phyloP scores from a whole-genome alignment of 768 basidiomycete genomes.

The Lyophyllum atratum region DNA sequence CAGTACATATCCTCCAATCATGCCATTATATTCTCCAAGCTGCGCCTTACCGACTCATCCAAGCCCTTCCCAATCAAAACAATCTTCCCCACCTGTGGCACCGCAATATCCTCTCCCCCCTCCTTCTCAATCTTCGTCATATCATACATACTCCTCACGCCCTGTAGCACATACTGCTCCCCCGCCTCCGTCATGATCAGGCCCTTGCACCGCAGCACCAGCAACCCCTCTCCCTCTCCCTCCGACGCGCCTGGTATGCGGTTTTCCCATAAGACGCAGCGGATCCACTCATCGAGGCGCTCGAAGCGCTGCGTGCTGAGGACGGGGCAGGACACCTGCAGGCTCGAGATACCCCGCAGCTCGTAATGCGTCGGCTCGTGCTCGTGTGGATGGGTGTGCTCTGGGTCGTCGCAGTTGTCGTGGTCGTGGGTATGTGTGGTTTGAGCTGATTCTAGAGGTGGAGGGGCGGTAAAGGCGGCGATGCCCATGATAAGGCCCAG shows the following conservation, averaged over 20 bases:
- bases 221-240: slow-evolving; percentile 34
- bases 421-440: slow-evolving; percentile 27
- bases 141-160: slow-evolving; percentile 91
- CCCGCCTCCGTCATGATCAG: slow-evolving; percentile 60
- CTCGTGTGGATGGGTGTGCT: not conserved
- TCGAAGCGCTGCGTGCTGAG: slow-evolving; percentile 50
- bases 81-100: slow-evolving; percentile 72
- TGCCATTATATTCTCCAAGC: slow-evolving; percentile 39
- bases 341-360: slow-evolving; percentile 79
- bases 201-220: slow-evolving; percentile 88
- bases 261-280: slow-evolving; percentile 80
- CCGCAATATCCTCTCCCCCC: slow-evolving; percentile 41
- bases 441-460: slow-evolving; percentile 19
- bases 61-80: slow-evolving; percentile 88
- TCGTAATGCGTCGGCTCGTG: slow-evolving; percentile 60
- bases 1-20: not conserved
- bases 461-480: slow-evolving; percentile 69
- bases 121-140: slow-evolving; percentile 52
- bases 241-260: slow-evolving; percentile 38
- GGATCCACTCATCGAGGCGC: slow-evolving; percentile 78
- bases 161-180: slow-evolving; percentile 78
- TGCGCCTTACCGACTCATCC: slow-evolving; percentile 52
- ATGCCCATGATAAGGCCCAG: slow-evolving; percentile 78
- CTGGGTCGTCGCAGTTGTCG: slow-evolving; percentile 26
- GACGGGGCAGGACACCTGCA: slow-evolving; percentile 69